Conservation (phyloP, 2,329 filamentous ascomycete genomes). For the Lizonia empirigonia region DNA sequence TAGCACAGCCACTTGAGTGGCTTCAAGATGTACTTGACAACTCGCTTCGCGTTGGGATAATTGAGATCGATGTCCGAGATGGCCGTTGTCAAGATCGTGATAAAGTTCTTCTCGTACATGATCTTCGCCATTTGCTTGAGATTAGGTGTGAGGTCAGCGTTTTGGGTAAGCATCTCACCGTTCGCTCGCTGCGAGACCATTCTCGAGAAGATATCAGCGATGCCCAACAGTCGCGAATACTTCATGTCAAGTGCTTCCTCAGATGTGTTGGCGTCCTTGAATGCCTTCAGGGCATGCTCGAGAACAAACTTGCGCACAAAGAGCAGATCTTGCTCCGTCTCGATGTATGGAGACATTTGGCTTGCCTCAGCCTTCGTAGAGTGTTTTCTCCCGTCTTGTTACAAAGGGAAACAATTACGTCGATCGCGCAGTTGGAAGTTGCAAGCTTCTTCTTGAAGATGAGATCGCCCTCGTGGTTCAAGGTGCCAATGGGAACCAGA, state of each 20-base stretch:
- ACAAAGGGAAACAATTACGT: conserved; percentile 84
- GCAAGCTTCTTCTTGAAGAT: conserved; percentile 81
- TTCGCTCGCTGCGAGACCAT: conserved; percentile 72
- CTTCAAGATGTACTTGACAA: conserved; percentile 93
- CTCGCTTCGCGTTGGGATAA: conserved; percentile 88
- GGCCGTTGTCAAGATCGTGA: conserved; percentile 84
- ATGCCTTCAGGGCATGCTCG: conserved; percentile 89
- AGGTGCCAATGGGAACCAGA: conserved; percentile 69
- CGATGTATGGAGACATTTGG: conserved; percentile 54
- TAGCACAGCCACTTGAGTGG: conserved; percentile 86
- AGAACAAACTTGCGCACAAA: conserved; percentile 95
- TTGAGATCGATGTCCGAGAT: conserved; percentile 96
- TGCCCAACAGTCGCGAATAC: conserved; percentile 83
- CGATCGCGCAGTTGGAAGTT: conserved; percentile 84
- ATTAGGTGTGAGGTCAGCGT: conserved; percentile 55
- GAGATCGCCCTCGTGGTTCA: conserved; percentile 75
- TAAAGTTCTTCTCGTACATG: conserved; percentile 98
- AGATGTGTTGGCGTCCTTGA: conserved; percentile 82
- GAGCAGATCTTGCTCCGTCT: conserved; percentile 81
- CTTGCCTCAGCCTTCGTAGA: conserved; percentile 51
- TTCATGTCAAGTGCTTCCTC: conserved; percentile 81
- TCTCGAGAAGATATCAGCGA: conserved; percentile 90
- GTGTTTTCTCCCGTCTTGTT: conserved; percentile 82
- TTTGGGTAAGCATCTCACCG: conserved; percentile 46
- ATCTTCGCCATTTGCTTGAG: conserved; percentile 86